A percentile compares a stretch with the other conserved stretches of the same genome.
Evolutionary conservation across 2,329 filamentous ascomycete genomes (phyloP).

Genomic region (Bisporella sp.): DNA sequence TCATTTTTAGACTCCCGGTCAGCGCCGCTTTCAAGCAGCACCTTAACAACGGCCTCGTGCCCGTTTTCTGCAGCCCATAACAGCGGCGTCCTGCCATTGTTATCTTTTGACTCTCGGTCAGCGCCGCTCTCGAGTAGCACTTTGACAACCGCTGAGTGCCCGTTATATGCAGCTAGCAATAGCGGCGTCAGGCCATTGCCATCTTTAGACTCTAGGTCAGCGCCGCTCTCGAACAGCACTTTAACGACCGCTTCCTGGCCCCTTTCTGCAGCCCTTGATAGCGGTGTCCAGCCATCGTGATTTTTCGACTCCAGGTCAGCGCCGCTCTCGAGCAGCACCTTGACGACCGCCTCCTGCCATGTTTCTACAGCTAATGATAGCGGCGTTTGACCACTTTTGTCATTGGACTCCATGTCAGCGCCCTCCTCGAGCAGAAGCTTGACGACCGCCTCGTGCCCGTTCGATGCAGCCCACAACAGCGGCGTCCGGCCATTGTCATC

Average conservation of each 20-base stretch:
- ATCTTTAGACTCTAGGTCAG: neutral
- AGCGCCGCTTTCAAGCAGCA: too few relatives aligned
- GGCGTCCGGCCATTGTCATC: neutral
- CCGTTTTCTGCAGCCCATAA: too few relatives aligned
- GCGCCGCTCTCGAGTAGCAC: too few relatives aligned
- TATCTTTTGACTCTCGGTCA: too few relatives aligned
- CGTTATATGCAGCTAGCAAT: too few relatives aligned
- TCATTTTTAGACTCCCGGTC: too few relatives aligned
- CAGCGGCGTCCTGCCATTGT: too few relatives aligned
- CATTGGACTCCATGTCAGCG: neutral
- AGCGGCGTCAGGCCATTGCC: too few relatives aligned
- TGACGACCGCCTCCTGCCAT: neutral
- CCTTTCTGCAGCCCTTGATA: neutral
- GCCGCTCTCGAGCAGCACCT: neutral
- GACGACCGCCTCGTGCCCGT: neutral
- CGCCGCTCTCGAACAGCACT: neutral
- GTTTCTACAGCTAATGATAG: neutral
- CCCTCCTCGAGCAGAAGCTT: neutral
- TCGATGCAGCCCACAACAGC: neutral
- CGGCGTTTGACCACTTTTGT: neutral
- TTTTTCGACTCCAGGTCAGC: neutral
- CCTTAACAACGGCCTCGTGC: too few relatives aligned
- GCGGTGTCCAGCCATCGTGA: neutral
- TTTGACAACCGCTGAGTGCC: too few relatives aligned
- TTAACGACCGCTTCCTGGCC: neutral